Evolutionary conservation across 345 rosid species (phyloP).

Genomic region (Laguncularia racemosa): DNA sequence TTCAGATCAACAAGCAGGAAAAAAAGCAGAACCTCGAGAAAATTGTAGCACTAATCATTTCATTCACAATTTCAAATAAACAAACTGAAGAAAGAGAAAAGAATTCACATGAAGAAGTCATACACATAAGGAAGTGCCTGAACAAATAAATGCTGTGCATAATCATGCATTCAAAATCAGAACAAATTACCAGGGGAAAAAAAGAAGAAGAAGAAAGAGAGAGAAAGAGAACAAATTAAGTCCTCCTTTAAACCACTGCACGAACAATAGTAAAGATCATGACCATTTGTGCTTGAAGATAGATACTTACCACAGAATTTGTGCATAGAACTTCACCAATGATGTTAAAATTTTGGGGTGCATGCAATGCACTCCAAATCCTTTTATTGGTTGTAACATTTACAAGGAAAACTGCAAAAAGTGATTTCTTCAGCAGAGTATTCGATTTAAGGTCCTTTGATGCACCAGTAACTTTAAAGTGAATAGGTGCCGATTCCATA

Average conservation of each 20-base stretch:
- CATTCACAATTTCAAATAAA: too few species aligned
- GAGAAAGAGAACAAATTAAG: too few species aligned
- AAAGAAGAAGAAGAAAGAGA: too few species aligned
- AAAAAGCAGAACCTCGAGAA: too few species aligned
- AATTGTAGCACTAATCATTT: too few species aligned
- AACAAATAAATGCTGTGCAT: too few species aligned
- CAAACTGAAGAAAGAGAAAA: too few species aligned
- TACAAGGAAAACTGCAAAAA: slow-evolving; percentile 21
- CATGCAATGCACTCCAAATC: slow-evolving; percentile 33
- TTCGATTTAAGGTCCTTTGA: slow-evolving; percentile 1
- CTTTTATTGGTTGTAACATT: slow-evolving; percentile 25
- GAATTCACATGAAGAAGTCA: too few species aligned
- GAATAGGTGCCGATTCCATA: background rate
- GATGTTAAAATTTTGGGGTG: slow-evolving; percentile 14
- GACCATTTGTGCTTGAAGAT: background rate
- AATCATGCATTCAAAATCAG: too few species aligned
- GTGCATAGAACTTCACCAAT: slow-evolving; percentile 16
- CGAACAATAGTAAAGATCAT: background rate
- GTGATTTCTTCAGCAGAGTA: slow-evolving; percentile 1
- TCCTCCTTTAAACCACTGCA: background rate
- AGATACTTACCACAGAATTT: slow-evolving; percentile 24
- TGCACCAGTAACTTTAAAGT: slow-evolving; percentile 16
- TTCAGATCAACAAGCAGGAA: too few species aligned
- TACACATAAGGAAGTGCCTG: too few species aligned
- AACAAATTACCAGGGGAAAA: too few species aligned